Evolutionary conservation across 2,329 filamentous ascomycete species (phyloP).

Genomic region (Macroventuria anomochaeta): DNA sequence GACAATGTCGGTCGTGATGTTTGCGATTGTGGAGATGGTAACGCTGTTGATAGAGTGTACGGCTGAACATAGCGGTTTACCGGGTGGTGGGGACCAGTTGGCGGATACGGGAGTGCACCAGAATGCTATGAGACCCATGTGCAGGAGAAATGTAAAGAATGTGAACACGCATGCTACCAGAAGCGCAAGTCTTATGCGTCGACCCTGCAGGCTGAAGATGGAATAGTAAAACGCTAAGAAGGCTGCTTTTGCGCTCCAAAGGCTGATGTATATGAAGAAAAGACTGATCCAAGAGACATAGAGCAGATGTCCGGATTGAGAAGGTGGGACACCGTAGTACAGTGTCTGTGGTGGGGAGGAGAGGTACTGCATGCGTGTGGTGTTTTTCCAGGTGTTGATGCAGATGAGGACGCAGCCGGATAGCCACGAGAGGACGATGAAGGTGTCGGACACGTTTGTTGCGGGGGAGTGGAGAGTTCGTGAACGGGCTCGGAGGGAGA

Average conservation of each 20-base stretch:
- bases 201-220: conserved; percentile 35
- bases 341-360: neutral
- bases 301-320: conserved; percentile 35
- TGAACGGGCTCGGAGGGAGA: conserved; percentile 29
- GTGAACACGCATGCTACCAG: neutral
- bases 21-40: conserved; percentile 38
- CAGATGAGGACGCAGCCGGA: conserved; percentile 21
- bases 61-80: neutral
- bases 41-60: conserved; percentile 17
- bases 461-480: conserved; percentile 17
- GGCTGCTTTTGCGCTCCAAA: conserved; percentile 39
- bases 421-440: conserved; percentile 30
- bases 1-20: conserved; percentile 37
- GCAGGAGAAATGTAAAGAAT: neutral
- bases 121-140: neutral
- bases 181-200: conserved; percentile 16
- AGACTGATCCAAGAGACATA: conserved; percentile 42
- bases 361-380: conserved; percentile 34
- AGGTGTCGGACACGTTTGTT: conserved; percentile 28
- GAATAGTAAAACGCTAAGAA: conserved; percentile 43
- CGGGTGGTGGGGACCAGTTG: neutral
- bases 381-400: conserved; percentile 43
- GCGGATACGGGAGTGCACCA: neutral
- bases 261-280: conserved; percentile 42
- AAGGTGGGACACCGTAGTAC: conserved; percentile 23